phyloP scores from a whole-genome alignment of 2,329 filamentous ascomycete species.

The Mariannaea elegans region DNA sequence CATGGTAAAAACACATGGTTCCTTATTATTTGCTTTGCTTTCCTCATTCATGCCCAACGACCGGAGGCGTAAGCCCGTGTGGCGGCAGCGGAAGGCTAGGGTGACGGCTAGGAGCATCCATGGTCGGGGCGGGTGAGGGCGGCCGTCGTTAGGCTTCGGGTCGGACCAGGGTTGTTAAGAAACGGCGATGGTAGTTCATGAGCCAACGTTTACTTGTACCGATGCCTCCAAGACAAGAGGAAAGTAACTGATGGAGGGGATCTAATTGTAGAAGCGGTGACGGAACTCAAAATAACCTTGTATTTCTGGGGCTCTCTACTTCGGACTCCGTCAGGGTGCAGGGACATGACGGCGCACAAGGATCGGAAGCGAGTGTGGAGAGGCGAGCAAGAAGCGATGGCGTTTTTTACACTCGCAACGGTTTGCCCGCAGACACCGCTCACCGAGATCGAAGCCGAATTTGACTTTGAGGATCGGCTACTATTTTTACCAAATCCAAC shows the following conservation, averaged over 20 bases:
- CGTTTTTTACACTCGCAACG: too few species aligned
- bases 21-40: neutral
- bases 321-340: too few species aligned
- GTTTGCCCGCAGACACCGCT: neutral
- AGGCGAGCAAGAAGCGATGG: neutral
- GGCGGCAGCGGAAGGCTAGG: neutral
- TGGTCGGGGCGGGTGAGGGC: neutral
- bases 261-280: too few species aligned
- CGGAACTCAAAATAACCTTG: constrained; percentile 21
- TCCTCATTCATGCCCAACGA: constrained; percentile 15
- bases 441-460: neutral
- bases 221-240: too few species aligned
- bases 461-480: neutral
- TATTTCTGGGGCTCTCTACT: constrained; percentile 13
- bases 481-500: neutral
- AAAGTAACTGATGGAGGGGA: too few species aligned
- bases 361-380: constrained; percentile 4
- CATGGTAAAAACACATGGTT: neutral
- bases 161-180: neutral
- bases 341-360: constrained; percentile 6
- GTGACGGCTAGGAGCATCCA: too few species aligned
- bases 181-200: neutral
- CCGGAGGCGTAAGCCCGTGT: neutral
- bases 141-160: neutral
- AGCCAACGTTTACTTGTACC: neutral